Evolutionary conservation across 441 rosid species (phyloP), one percentile per base, ranked within the genome.

Genomic region (Populus tomentosa): DNA sequence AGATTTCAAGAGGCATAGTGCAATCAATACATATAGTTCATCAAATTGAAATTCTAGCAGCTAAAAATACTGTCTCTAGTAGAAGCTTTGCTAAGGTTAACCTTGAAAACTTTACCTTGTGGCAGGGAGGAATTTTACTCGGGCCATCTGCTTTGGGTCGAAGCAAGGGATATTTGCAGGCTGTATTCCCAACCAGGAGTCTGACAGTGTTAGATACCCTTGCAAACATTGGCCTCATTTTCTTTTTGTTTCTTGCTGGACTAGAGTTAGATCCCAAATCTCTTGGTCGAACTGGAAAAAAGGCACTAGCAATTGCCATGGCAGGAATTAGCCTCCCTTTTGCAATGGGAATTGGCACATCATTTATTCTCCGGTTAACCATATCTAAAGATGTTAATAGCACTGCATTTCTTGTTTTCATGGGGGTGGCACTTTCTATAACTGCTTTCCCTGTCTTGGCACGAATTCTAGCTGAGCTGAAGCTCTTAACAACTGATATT

Each of bases 401-500:
- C n/a, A 64, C 90, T 0, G 77, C 96, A 1, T 94, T 94, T 70
- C 93, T 94, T 53, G 83, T 94, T 30, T 94, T 92, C 90, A 91
- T 94, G 94, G 98, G 98, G 7, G 97, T 92, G 35, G 93, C 98
- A 9, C 93, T 94, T 70, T 94, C 98, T 10, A 94, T 94, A 71
- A 92, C 97, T 30, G 98, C 97, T 7, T 94, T 94, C 86, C 97
- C 97, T 9, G 98, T 94, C 71, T 80, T 94, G 79, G 97, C 97
- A 16, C 96, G 97, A 67, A 94, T 94, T 76, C 80, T 94, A 16
- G 98, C 98, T 26, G 98, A 94, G 83, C 83, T 94, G 67, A 94
- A 94, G 89, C 94, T 94, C 61, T 80, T 94, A 40, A 94, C 98
- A 18, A 91, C 98, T 2, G 96, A 94, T 10, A 30, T 94, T 62